Base-by-base conservation (phyloP, 2,329 filamentous ascomycete genomes). In the Aspergillus costaricaensis region DNA sequence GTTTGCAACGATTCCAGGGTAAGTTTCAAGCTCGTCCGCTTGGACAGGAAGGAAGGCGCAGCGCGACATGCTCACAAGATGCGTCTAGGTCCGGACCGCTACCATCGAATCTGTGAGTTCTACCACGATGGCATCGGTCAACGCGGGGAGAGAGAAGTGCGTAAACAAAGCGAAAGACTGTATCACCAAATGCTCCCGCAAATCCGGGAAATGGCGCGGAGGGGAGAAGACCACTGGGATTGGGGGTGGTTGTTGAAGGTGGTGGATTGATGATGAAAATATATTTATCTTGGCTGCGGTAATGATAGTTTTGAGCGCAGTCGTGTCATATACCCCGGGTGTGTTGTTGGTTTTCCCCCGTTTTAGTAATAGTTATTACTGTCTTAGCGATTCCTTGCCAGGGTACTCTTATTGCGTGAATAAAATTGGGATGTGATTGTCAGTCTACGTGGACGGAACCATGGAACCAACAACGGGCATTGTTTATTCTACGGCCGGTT, bases 221-320 rank as follows among this genome's bases (percentile, higher is more conserved):
- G 63, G 25, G 53, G 56, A 19, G 59, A 69, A 55, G 68, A 67
- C 14, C 62, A 52, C 38, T 39, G 60, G 14, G 44, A 61, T 55
- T 65, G 65, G 64, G 60, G 58, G 38, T 72, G 70, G 70, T 27
- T 72, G 19, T 23, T 64, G 47, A 68, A 60, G 50, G 61, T 70
- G 21, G 57, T 55, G 19, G 27, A 58, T 5, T 43, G 39, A 27
- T 30, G 10, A 14, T 12, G 30, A 36, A 36, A 14, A 14, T 15
- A 36, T 36, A 36, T 36, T 15, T 36, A 36, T 36, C 2, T 36
- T 14, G 32, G 12, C 32, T 36, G 32, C 32, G 10, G 12, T 36
- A 36, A 36, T 36, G 32, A 36, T 61, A 2, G 15, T 23, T 23
- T 44, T 44, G 19, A 44, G 41, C 12, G 19, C 41, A 23, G 41